Percentiles rank a stretch among this genome's conserved stretches.
Evolutionary conservation across 805 yeast genomes (phyloP).

Genomic region (Nakazawaea ambrosiae): DNA sequence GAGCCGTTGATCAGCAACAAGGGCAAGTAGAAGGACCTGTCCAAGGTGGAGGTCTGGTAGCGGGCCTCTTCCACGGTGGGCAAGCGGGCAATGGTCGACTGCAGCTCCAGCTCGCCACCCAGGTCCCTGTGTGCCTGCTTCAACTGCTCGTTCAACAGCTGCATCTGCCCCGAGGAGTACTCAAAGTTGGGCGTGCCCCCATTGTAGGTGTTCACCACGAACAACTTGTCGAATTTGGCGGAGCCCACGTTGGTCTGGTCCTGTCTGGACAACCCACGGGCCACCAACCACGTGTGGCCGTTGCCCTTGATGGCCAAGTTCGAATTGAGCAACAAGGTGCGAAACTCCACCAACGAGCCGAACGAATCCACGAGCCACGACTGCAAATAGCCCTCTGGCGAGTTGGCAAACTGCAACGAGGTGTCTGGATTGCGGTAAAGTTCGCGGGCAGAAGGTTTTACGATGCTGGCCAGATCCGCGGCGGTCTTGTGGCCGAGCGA

Average conservation of each 20-base stretch:
- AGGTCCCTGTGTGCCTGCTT: constrained; percentile 23
- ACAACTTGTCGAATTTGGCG: constrained; percentile 40
- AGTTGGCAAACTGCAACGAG: constrained; percentile 19
- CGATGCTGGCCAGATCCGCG: constrained; percentile 5
- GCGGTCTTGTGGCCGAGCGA: constrained; percentile 25
- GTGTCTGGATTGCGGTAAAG: constrained; percentile 31
- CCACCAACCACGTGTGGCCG: constrained; percentile 88
- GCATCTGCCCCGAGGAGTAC: constrained; percentile 44
- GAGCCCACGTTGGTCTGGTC: constrained; percentile 13
- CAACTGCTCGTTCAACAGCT: constrained; percentile 25
- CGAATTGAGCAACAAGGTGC: constrained; percentile 60
- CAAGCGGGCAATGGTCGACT: constrained; percentile 12
- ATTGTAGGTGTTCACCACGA: constrained; percentile 77
- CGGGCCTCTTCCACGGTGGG: constrained; percentile 33
- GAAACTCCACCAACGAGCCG: constrained; percentile 73
- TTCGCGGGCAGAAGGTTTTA: background rate
- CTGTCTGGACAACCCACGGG: constrained; percentile 30
- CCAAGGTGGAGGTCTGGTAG: constrained; percentile 30
- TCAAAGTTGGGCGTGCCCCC: constrained; percentile 77
- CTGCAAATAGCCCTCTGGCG: constrained; percentile 25
- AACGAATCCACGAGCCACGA: constrained; percentile 53
- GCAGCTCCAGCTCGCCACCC: constrained; percentile 2
- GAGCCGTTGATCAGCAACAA: constrained; percentile 66
- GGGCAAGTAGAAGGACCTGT: constrained; percentile 41
- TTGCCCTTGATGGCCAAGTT: constrained; percentile 76